Percentiles rank a stretch among this genome's conserved stretches.
phyloP scores from a whole-genome alignment of 2,329 filamentous ascomycete genomes.

The Myriosclerotinia scirpicola region DNA sequence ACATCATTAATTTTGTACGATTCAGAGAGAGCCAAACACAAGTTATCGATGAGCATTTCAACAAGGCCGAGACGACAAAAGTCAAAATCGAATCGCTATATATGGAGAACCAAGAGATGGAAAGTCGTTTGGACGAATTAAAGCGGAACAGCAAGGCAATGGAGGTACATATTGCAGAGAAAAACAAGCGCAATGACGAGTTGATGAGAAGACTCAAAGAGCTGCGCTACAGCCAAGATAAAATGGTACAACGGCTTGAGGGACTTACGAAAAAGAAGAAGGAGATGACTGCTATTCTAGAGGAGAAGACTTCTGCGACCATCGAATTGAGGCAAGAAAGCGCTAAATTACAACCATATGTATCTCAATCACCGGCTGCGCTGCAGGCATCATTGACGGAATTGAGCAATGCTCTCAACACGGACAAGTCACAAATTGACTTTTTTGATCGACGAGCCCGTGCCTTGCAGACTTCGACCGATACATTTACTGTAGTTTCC shows the following conservation, averaged over 20 bases:
- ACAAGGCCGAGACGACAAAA: slow-evolving; percentile 84
- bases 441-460: slow-evolving; percentile 82
- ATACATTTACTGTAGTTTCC: slow-evolving; percentile 82
- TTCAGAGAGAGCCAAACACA: slow-evolving; percentile 91
- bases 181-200: slow-evolving; percentile 81
- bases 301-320: slow-evolving; percentile 69
- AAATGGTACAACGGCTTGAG: slow-evolving; percentile 78
- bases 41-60: slow-evolving; percentile 91
- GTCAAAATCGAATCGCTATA: slow-evolving; percentile 83
- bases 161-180: slow-evolving; percentile 79
- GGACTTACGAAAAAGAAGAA: slow-evolving; percentile 78
- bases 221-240: slow-evolving; percentile 77
- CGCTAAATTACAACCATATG: slow-evolving; percentile 86
- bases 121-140: slow-evolving; percentile 77
- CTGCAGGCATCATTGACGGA: slow-evolving; percentile 82
- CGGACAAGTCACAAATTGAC: slow-evolving; percentile 84
- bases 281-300: slow-evolving; percentile 68
- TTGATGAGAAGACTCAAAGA: slow-evolving; percentile 80
- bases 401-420: slow-evolving; percentile 72
- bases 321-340: slow-evolving; percentile 78
- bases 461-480: slow-evolving; percentile 85
- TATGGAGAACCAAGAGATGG: slow-evolving; percentile 82
- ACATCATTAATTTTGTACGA: slow-evolving; percentile 97
- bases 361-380: slow-evolving; percentile 80
- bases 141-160: slow-evolving; percentile 75